Base-by-base conservation (phyloP, 345 rosid genomes). In the Sisymbrium altissimum region DNA sequence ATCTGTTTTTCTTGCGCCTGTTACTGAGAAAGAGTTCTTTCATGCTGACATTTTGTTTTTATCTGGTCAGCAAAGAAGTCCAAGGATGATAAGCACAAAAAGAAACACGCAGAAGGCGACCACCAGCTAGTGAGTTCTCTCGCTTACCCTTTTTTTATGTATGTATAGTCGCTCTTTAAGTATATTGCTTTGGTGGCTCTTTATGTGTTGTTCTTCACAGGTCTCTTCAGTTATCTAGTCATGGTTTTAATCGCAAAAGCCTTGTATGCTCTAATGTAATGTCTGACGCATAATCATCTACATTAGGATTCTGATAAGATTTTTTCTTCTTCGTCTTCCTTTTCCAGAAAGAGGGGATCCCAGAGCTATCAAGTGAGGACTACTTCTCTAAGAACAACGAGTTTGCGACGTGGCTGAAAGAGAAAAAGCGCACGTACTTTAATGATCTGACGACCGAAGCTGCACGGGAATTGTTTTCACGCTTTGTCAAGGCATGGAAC, bases 401-500 rank as follows among this genome's bases (percentile, higher is more conserved):
- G 81, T 94, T 91, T 63, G 85, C 96, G 12, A 86, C 95, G 41
- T 94, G 97, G 98, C 84, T 94, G 68, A 87, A 81, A 84, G 98
- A 94, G 68, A 81, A 91, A 80, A 91, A 85, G 38, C 74, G 76
- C n/a, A 56, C 83, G 21, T 94, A 87, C 74, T 94, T 94, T 78
- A 87, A 93, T 2, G 95, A 94, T 33, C 95, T 94, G 67, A 89
- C 90, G 0, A 83, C 98, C 0, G 93, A 89, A 75, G 76, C 95
- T 57, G 92, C 98, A 14, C 82, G 89, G 0, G 78, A 82, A 41
- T 65, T 86, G 77, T 94, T 91, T 66, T 46, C 81, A 0, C 85
- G 81, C 68, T 91, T 94, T 45, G 82, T 89, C 43, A 77, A 86
- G 78, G 91, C 75, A 39, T 94, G 98, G 97, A 94, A 94, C 76